Base-by-base conservation (phyloP, 2,329 filamentous ascomycete genomes). In the Phyllosticta citriasiana region DNA sequence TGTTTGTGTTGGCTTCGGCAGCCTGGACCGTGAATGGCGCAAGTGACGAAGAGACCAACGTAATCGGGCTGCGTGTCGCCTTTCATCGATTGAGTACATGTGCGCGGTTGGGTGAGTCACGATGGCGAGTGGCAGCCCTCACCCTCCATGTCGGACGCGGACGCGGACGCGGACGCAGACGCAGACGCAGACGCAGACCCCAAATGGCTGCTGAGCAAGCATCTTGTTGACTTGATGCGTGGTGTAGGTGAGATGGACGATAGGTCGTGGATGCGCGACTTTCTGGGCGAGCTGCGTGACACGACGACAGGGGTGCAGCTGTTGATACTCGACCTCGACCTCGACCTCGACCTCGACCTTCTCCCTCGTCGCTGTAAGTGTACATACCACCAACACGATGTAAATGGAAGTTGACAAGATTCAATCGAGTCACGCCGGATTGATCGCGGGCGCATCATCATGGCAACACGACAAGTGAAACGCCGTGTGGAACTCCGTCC, bases 221-320 rank as follows among this genome's bases (percentile, higher is more conserved):
- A 9, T 40, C 22, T 10, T 27, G 27, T 33, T 33, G 27, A 27
- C 19, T 30, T 7, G 53, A 19, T 26, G 55, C 24, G 6, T 24
- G 55, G 26, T 33, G 33, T 55, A 26, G 26, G 24, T 22, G 40
- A 24, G 33, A 59, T 47, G 57, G 50, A 16, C 27, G 14, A 53
- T 51, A 14, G 35, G 40, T 25, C 27, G 26, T 53, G 57, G 50
- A 56, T 60, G 58, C 58, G 58, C 53, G 58, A 56, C 53, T 56
- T 60, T 53, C 53, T 40, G 26, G 24, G 53, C 35, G 35, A 40
- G 57, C 30, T 60, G 35, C 25, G 40, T 60, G 25, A 26, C 57
- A 7, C 19, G 51, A 53, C 30, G 19, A 33, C 19, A 27, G 7
- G 26, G 26, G 26, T 27, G 26, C 19, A 22, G 19, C 19, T 22